Base-by-base conservation (phyloP, 2,329 filamentous ascomycete species). In the Claviceps sp. region DNA sequence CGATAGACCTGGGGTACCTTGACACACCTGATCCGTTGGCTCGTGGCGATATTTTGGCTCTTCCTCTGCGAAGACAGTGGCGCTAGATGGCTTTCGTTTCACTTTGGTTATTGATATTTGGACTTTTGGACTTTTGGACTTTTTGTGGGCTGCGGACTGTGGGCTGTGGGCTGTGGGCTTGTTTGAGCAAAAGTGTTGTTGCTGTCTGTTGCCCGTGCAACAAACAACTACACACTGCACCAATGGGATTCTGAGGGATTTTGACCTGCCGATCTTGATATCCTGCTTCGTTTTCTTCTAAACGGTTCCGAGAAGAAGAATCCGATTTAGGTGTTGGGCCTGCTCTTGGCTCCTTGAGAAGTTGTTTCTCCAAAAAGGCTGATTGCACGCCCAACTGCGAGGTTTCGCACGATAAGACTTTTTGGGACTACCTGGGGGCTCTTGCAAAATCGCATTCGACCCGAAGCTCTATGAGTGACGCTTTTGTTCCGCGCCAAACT, bases 1-100 rank as follows among this genome's bases (percentile, higher is more conserved):
- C 68, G 71, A 74, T 75, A 70, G 67, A 77, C 74, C 74, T 76
- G 75, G 71, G 75, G 76, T 75, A 72, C 75, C 72, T 74, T 71
- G 61, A 69, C 45, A 57, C 61, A 56, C 54, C 64, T 64, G 62
- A 59, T 63, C 59, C 61, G 67, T 63, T 66, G 67, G 66, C 67
- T 70, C 59, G 66, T 70, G 66, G 66, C 53, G 38, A 52, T 20
- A 20, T 11, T 34, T 34, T 23, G 16, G 34, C 29, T 39, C 20
- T 54, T 54, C 51, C 53, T 56, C 50, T 45, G 45, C 40, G 42
- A 49, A 42, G 23, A 39, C 20, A 29, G 57, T 55, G 59, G 57
- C 57, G 52, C 51, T 55, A 44, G 59, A 53, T 55, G 61, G 66
- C 62, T 65, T 23, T 38, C 64, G 64, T 65, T 64, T 39, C 17